Conservation (phyloP, 78 protist species). For the Dictyostelium purpureum region DNA sequence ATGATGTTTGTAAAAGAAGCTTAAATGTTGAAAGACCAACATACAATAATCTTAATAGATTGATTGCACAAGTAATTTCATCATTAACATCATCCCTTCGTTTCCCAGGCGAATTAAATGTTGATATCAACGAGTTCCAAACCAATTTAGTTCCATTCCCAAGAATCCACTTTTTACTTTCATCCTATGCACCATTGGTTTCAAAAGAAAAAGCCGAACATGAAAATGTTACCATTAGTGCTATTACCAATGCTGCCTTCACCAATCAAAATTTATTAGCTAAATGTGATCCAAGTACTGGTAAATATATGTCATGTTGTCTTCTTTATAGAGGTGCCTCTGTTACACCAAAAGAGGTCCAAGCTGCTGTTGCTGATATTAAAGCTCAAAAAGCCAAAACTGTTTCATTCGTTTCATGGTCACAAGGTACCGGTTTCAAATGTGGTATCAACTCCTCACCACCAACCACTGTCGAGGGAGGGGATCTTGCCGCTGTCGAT, state of each 20-base stretch:
- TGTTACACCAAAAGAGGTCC: slow-evolving; percentile 99
- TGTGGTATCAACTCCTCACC: slow-evolving; percentile 98
- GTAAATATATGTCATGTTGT: slow-evolving; percentile 99
- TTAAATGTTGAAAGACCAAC: slow-evolving; percentile 98
- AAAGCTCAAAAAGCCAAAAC: slow-evolving; percentile 95
- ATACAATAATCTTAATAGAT: slow-evolving; percentile 98
- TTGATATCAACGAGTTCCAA: slow-evolving; percentile 99
- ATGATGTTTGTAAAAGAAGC: slow-evolving; percentile 97
- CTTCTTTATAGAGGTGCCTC: slow-evolving; percentile 99
- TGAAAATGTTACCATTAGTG: slow-evolving; percentile 97
- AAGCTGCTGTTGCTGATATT: slow-evolving; percentile 97
- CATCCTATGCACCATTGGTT: slow-evolving; percentile 98
- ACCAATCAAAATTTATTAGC: slow-evolving; percentile 98
- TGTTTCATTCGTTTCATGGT: slow-evolving; percentile 99
- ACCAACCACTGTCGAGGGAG: slow-evolving; percentile 98
- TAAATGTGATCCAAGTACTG: slow-evolving; percentile 99
- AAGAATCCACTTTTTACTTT: slow-evolving; percentile 96
- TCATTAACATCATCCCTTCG: slow-evolving; percentile 99
- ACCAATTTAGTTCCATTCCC: slow-evolving; percentile 99
- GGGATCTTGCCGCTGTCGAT: slow-evolving; percentile 98
- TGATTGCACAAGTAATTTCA: slow-evolving; percentile 97
- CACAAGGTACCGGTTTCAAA: slow-evolving; percentile 98
- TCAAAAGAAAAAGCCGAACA: slow-evolving; percentile 98
- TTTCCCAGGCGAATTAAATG: slow-evolving; percentile 98
- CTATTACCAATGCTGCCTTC: slow-evolving; percentile 98